These are phyloP conservation scores for Melocanna baccifera DNA, from an alignment of 176 grass and related monocot genomes.

Conservation along the genomic window DNA sequence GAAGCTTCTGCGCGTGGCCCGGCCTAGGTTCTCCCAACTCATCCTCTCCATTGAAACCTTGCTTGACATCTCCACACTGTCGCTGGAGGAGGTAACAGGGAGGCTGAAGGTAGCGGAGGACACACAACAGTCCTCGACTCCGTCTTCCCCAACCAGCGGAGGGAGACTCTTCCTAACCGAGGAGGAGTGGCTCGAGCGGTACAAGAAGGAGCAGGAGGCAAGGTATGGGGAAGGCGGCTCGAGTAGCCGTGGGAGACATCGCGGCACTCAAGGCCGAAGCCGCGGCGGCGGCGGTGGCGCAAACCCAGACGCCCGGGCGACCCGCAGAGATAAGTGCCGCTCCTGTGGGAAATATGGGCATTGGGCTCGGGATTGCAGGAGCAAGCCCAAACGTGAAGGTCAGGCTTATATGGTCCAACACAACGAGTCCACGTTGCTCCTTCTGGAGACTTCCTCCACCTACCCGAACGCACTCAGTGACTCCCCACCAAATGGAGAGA, in stretches of 20 bases:
- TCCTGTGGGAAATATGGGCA: accelerated
- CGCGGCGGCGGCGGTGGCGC: accelerated
- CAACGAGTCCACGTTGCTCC: accelerated
- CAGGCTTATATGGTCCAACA: background rate
- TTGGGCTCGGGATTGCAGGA: background rate
- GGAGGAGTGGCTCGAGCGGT: no score
- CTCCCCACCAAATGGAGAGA: no score
- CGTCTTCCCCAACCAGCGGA: accelerated
- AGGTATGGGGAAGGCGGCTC: accelerated
- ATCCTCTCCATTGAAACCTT: background rate
- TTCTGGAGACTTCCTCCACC: accelerated
- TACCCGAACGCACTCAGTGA: accelerated
- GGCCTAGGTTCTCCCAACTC: accelerated
- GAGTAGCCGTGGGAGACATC: no score
- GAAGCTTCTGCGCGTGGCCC: accelerated
- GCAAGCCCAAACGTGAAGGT: accelerated
- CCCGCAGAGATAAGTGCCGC: accelerated
- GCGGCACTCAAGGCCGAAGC: no score
- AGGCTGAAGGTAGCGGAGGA: background rate
- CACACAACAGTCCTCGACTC: no score
- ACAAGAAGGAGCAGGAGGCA: background rate
- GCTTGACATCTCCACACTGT: accelerated
- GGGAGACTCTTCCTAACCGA: background rate
- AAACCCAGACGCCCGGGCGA: accelerated
- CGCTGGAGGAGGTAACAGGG: background rate